These are phyloP conservation scores for Saccharomycopsis sp. DNA, from an alignment of 805 yeast genomes.

Conservation along the genomic window DNA sequence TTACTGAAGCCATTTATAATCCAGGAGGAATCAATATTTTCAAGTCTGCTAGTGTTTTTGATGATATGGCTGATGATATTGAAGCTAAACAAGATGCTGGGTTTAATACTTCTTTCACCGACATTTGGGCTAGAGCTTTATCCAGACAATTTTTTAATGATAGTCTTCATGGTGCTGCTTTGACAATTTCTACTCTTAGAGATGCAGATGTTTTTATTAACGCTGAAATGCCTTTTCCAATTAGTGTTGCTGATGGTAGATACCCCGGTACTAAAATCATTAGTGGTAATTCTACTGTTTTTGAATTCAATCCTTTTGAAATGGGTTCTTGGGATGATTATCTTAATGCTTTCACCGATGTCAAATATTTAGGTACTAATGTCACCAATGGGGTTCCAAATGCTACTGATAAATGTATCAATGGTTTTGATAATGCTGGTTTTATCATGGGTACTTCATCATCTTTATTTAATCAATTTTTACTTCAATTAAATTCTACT, in stretches of 20 bases:
- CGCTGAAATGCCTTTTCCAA: conserved; percentile 65
- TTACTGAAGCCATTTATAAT: conserved; percentile 46
- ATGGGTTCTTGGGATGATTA: conserved; percentile 10
- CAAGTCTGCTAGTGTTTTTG: conserved; percentile 42
- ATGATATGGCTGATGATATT: conserved; percentile 42
- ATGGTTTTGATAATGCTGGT: conserved; percentile 74
- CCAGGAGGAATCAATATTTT: conserved; percentile 51
- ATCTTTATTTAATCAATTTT: conserved; percentile 60
- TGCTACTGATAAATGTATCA: conserved; percentile 38
- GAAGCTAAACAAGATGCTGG: conserved; percentile 51
- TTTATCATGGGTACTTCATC: conserved; percentile 79
- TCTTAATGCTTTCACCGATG: conserved; percentile 2
- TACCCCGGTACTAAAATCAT: conserved; percentile 49
- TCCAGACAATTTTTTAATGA: conserved; percentile 61
- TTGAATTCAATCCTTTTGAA: conserved; percentile 43
- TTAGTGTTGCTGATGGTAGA: conserved; percentile 55
- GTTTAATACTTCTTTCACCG: conserved; percentile 56
- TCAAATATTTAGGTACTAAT: conserved; percentile 18
- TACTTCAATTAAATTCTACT: conserved; percentile 47
- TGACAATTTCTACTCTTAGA: conserved; percentile 47
- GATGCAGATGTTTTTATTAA: conserved; percentile 49
- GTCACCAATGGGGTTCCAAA: conserved; percentile 42
- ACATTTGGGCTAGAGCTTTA: conserved; percentile 70
- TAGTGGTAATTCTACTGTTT: conserved; percentile 56
- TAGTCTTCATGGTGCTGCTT: conserved; percentile 53